These are phyloP conservation scores for Trametes cingulata DNA, from an alignment of 768 basidiomycete genomes.

Conservation along the genomic window DNA sequence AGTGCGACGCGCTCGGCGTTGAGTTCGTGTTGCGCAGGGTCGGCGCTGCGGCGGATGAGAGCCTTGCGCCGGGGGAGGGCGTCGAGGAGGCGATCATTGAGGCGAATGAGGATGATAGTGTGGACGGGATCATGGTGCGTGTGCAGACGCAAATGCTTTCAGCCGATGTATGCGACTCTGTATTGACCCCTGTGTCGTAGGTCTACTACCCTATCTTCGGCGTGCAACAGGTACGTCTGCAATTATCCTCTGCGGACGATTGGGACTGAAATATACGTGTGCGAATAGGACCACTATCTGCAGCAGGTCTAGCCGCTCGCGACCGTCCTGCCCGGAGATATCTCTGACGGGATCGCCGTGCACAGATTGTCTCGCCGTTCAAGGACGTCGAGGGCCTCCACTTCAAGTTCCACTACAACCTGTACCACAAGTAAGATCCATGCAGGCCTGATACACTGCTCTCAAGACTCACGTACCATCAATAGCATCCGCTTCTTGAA, in stretches of 20 bases:
- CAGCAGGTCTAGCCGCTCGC: conserved; percentile 65
- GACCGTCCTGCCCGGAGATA: neutral
- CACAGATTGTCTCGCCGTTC: conserved; percentile 85
- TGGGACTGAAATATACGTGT: neutral
- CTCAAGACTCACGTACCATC: neutral
- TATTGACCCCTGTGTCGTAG: conserved; percentile 37
- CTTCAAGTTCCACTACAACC: conserved; percentile 92
- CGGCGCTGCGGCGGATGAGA: conserved; percentile 58
- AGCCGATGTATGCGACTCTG: conserved; percentile 4
- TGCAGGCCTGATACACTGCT: neutral
- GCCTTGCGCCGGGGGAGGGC: conserved; percentile 76
- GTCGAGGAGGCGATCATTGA: conserved; percentile 96
- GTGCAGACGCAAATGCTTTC: neutral
- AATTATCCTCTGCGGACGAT: neutral
- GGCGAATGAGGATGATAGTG: conserved; percentile 82
- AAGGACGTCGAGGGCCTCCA: conserved; percentile 99
- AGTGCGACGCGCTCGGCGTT: conserved; percentile 87
- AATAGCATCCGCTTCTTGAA: conserved; percentile 88
- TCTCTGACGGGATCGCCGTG: conserved; percentile 1
- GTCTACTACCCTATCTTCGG: conserved; percentile 98
- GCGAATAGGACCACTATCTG: conserved; percentile 84
- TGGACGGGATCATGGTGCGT: conserved; percentile 94
- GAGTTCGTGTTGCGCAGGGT: conserved; percentile 78
- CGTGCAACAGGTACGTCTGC: conserved; percentile 67
- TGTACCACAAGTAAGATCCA: conserved; percentile 81